Conservation (phyloP, 1,284 basidiomycete genomes). For the Moesziomyces sp. region DNA sequence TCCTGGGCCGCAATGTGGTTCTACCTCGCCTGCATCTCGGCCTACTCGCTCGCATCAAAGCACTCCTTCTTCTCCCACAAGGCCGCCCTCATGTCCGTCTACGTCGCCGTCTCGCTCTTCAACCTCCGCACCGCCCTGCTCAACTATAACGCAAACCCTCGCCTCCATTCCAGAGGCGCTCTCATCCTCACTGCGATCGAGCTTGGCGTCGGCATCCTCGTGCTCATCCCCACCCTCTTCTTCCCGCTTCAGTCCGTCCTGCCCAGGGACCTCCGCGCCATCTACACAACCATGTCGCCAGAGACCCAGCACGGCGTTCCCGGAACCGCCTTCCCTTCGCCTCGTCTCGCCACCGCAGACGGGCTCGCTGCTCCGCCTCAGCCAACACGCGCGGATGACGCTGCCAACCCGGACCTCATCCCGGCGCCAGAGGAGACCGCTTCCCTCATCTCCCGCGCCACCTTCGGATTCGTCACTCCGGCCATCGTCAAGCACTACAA, state of each 20-base stretch:
- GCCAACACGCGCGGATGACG: conserved; percentile 1
- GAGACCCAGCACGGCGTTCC: conserved; percentile 51
- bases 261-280: conserved; percentile 54
- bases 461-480: conserved; percentile 62
- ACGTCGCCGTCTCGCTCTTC: conserved; percentile 48
- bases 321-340: conserved; percentile 62
- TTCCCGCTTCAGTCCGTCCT: conserved; percentile 54
- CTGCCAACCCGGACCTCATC: conserved; percentile 30
- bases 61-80: conserved; percentile 61
- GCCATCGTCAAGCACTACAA: conserved; percentile 70
- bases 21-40: conserved; percentile 53
- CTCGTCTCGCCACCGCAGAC: conserved; percentile 31
- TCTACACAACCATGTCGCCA: conserved; percentile 61
- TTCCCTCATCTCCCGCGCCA: conserved; percentile 58
- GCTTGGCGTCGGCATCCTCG: conserved; percentile 30
- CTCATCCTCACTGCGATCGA: conserved; percentile 45
- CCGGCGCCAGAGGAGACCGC: conserved; percentile 62
- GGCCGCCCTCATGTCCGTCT: conserved; percentile 46
- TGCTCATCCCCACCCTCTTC: conserved; percentile 49
- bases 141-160: conserved; percentile 20
- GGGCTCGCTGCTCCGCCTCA: conserved; percentile 2
- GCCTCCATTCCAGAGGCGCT: conserved; percentile 15
- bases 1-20: conserved; percentile 51
- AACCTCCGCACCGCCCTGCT: conserved; percentile 60
- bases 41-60: conserved; percentile 38